phyloP scores from a whole-genome alignment of 805 yeast species.

The Sugiyamaella valdiviana region DNA sequence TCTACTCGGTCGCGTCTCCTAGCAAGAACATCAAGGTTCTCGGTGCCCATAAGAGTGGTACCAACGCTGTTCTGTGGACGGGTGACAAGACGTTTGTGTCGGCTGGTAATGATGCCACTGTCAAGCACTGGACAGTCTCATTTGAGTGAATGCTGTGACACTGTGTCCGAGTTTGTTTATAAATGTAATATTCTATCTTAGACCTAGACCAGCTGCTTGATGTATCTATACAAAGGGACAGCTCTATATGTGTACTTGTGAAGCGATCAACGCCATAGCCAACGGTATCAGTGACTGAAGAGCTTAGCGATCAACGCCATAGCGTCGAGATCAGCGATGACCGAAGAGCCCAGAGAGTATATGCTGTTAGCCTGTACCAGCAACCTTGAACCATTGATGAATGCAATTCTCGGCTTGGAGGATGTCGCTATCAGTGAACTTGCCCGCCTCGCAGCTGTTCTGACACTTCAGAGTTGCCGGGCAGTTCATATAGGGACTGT shows the following conservation, averaged over 20 bases:
- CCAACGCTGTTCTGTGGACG: conserved; percentile 66
- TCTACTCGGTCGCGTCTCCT: conserved; percentile 77
- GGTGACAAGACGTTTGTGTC: conserved; percentile 46
- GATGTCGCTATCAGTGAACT: conserved; percentile 46
- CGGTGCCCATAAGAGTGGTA: conserved; percentile 88
- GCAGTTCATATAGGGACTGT: conserved; percentile 73
- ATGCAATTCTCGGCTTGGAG: conserved; percentile 68
- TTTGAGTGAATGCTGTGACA: conserved; percentile 14
- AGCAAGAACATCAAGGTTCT: conserved; percentile 64
- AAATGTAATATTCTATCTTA: neutral
- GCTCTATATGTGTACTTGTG: too few relatives aligned
- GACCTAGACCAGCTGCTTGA: too few relatives aligned
- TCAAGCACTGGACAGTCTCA: conserved; percentile 60
- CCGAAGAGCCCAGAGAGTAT: too few relatives aligned
- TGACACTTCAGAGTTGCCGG: conserved; percentile 58
- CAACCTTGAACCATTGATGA: conserved; percentile 49
- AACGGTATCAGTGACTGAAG: too few relatives aligned
- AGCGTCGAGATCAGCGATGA: too few relatives aligned
- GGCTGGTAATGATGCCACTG: conserved; percentile 75
- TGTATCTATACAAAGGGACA: too few relatives aligned
- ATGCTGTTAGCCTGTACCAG: conserved; percentile 15
- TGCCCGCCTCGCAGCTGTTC: conserved; percentile 46
- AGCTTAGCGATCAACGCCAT: too few relatives aligned
- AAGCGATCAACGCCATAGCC: too few relatives aligned
- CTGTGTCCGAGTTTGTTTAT: neutral